phyloP scores from a whole-genome alignment of 2,329 filamentous ascomycete genomes.

The Neonectria ditissima region DNA sequence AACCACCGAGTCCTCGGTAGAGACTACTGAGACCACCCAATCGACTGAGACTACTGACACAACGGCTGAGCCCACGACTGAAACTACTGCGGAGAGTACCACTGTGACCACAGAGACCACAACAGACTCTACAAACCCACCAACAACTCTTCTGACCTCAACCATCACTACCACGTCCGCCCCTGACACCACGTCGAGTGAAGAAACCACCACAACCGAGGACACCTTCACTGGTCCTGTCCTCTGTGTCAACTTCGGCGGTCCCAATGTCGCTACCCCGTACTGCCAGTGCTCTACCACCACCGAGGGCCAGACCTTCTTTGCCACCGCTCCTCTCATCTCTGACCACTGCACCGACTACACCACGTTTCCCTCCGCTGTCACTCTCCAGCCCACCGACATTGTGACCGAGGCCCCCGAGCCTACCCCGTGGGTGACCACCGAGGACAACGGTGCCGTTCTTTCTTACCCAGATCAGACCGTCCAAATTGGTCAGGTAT shows the following conservation, averaged over 20 bases:
- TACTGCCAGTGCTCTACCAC: slow-evolving; percentile 34
- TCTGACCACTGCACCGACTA: slow-evolving; percentile 23
- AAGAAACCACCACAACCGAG: slow-evolving; percentile 13
- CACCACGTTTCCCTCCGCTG: slow-evolving; percentile 28
- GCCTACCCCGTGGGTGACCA: slow-evolving; percentile 13
- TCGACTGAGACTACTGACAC: neutral
- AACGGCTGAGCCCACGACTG: neutral
- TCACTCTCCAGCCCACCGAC: slow-evolving; percentile 16
- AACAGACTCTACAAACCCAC: slow-evolving; percentile 1
- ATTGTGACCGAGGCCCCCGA: slow-evolving; percentile 14
- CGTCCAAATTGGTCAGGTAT: neutral
- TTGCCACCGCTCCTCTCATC: slow-evolving; percentile 27
- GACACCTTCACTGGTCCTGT: slow-evolving; percentile 20
- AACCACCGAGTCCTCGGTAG: neutral
- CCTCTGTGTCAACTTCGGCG: slow-evolving; percentile 29
- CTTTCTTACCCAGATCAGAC: slow-evolving; percentile 26
- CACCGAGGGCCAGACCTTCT: slow-evolving; percentile 24
- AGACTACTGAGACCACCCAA: neutral
- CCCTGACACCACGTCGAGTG: slow-evolving; percentile 3
- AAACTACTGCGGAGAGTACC: neutral
- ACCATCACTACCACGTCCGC: slow-evolving; percentile 9
- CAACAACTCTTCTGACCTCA: slow-evolving; percentile 27
- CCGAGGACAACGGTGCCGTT: slow-evolving; percentile 19
- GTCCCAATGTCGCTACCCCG: slow-evolving; percentile 27
- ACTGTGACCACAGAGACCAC: neutral